phyloP scores from a whole-genome alignment of 805 yeast genomes.

The Spathaspora arborariae region DNA sequence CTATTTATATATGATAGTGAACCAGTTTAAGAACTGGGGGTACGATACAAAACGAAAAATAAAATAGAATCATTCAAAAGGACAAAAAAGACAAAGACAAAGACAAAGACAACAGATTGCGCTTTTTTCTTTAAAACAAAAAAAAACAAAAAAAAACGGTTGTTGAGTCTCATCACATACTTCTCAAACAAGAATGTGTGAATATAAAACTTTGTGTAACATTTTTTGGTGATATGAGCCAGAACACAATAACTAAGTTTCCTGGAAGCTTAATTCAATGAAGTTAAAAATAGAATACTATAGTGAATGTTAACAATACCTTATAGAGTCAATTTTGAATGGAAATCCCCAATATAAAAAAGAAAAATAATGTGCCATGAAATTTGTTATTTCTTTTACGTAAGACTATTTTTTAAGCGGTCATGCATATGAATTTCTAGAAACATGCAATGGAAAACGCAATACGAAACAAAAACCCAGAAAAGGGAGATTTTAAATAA shows the following conservation, averaged over 20 bases:
- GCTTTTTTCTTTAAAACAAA: not conserved
- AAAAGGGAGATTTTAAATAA: not conserved
- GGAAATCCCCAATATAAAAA: not conserved
- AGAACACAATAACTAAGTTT: too few relatives aligned
- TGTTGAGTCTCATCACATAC: not conserved
- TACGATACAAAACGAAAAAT: not conserved
- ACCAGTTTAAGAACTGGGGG: not conserved
- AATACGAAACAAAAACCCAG: not conserved
- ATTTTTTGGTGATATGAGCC: too few relatives aligned
- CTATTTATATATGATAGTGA: not conserved
- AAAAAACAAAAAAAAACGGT: too few relatives aligned
- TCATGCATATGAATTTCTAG: not conserved
- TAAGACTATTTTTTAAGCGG: not conserved
- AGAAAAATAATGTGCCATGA: not conserved
- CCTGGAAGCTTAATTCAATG: too few relatives aligned
- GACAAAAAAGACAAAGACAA: not conserved
- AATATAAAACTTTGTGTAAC: too few relatives aligned
- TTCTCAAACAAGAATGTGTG: not conserved
- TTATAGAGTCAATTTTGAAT: not conserved
- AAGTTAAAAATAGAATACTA: too few relatives aligned
- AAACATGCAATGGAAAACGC: not conserved
- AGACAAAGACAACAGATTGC: constrained; percentile 1
- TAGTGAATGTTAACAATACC: too few relatives aligned
- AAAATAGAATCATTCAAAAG: not conserved
- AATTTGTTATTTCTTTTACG: not conserved